These are phyloP conservation scores for Neolecta irregularis DNA, from an alignment of 1,139 yeast genomes.

Conservation along the genomic window DNA sequence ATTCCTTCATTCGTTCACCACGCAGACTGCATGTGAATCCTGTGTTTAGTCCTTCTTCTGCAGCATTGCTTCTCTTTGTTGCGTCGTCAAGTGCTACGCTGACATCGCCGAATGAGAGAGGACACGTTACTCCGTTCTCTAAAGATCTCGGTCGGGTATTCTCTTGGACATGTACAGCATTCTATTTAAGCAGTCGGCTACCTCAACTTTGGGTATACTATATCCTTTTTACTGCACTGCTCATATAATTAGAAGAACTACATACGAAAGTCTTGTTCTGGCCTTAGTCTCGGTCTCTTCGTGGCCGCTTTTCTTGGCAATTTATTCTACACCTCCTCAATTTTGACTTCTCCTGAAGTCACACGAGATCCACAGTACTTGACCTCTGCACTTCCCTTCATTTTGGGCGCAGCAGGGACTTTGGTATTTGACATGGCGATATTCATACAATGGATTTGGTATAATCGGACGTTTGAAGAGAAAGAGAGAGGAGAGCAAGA, in stretches of 20 bases:
- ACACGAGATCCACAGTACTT: too few species aligned
- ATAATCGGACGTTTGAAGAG: too few species aligned
- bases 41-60: neutral
- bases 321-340: slow-evolving; percentile 61
- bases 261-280: slow-evolving; percentile 63
- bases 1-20: slow-evolving; percentile 23
- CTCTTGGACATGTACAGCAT: slow-evolving; percentile 26
- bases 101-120: slow-evolving; percentile 5
- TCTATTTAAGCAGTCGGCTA: too few species aligned
- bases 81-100: slow-evolving; percentile 15
- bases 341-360: slow-evolving; percentile 35
- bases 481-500: too few species aligned
- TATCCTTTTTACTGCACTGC: neutral
- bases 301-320: slow-evolving; percentile 70
- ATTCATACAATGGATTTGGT: too few species aligned
- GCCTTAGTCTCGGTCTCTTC: slow-evolving; percentile 65
- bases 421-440: too few species aligned
- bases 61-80: slow-evolving; percentile 10
- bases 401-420: too few species aligned
- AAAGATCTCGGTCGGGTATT: slow-evolving; percentile 59
- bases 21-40: slow-evolving; percentile 1
- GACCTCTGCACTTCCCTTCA: too few species aligned
- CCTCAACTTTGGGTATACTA: too few species aligned
- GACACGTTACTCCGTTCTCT: neutral
- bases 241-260: slow-evolving; percentile 38